Evolutionary conservation across 2,329 filamentous ascomycete genomes (phyloP), one percentile per base, ranked within the genome.

Genomic region (Graphilbum ipis-grandicollis): DNA sequence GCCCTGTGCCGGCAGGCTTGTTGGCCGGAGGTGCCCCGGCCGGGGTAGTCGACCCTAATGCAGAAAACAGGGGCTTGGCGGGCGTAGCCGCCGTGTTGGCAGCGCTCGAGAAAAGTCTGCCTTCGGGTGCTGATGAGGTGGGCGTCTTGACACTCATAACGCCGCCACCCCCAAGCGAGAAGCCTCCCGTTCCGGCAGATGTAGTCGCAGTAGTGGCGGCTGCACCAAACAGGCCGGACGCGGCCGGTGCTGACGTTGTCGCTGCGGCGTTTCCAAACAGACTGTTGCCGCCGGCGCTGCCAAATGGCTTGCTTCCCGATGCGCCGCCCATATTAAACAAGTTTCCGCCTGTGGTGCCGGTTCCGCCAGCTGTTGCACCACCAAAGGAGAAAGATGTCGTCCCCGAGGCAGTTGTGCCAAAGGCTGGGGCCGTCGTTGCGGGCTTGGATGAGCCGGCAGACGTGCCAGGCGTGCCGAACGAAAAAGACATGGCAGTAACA

Each of bases 31-130:
- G 68, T n/a, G 63, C 60, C 26, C 68, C 68, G 18, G 67, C 66
- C 14, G 68, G 66, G 26, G 68, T 71, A 3, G 66, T 71, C 15
- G 67, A 71, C 37, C 57, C 55, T 25, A 68, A 46, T n/a, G 52
- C 44, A 19, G 48, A 45, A 38, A 68, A 61, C 37, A 57, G 41
- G 14, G 65, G 59, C 50, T 69, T 70, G n/a, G 58, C 57, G 21
- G 60, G 60, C 17, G 60, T 64, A 17, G 56, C 51, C 33, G 54
- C 46, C 19, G 48, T 39, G 18, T 47, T 44, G 15, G 36, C 45
- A 6, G 28, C 26, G 6, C 8, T 5, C 18, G 26, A n/a, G n/a
- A n/a, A n/a, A n/a, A n/a, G n/a, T n/a, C n/a, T n/a, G n/a, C n/a
- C n/a, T n/a, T n/a, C 26, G 14, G 15, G 34, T 8, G 36, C 26